phyloP scores from a whole-genome alignment of 2,329 filamentous ascomycete species.

The Ophiognomonia clavigignenti-juglandacearum region DNA sequence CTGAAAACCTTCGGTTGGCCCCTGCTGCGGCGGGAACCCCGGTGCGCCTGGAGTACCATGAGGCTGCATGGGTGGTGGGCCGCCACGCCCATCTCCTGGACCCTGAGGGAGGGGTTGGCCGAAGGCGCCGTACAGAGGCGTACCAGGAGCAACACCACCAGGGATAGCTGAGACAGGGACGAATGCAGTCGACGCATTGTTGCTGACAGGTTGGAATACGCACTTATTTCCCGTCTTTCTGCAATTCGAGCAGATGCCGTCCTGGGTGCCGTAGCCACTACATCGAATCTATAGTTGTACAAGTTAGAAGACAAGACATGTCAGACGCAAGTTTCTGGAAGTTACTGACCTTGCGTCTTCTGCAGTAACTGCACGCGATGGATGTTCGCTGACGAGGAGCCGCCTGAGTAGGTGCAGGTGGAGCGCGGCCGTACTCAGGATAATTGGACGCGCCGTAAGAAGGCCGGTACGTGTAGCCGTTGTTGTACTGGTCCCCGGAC shows the following conservation, averaged over 20 bases:
- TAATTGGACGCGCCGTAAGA: slow-evolving; percentile 24
- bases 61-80: slow-evolving; percentile 16
- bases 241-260: slow-evolving; percentile 57
- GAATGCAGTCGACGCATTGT: slow-evolving; percentile 51
- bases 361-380: slow-evolving; percentile 56
- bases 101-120: slow-evolving; percentile 44
- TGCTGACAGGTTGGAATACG: slow-evolving; percentile 56
- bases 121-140: slow-evolving; percentile 52
- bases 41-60: slow-evolving; percentile 9
- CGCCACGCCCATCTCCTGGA: slow-evolving; percentile 2
- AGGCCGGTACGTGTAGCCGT: slow-evolving; percentile 25
- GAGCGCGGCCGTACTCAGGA: slow-evolving; percentile 27
- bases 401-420: slow-evolving; percentile 40
- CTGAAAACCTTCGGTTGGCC: slow-evolving; percentile 13
- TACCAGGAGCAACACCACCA: slow-evolving; percentile 53
- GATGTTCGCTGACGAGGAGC: slow-evolving; percentile 55
- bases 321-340: neutral
- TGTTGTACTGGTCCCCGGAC: slow-evolving; percentile 6
- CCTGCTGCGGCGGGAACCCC: slow-evolving; percentile 17
- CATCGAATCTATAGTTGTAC: slow-evolving; percentile 46
- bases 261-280: slow-evolving; percentile 54
- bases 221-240: slow-evolving; percentile 59
- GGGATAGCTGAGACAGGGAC: slow-evolving; percentile 54
- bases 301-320: neutral
- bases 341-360: slow-evolving; percentile 53